Conservation (phyloP, 2,329 filamentous ascomycete genomes). For the Fusarium sp. region DNA sequence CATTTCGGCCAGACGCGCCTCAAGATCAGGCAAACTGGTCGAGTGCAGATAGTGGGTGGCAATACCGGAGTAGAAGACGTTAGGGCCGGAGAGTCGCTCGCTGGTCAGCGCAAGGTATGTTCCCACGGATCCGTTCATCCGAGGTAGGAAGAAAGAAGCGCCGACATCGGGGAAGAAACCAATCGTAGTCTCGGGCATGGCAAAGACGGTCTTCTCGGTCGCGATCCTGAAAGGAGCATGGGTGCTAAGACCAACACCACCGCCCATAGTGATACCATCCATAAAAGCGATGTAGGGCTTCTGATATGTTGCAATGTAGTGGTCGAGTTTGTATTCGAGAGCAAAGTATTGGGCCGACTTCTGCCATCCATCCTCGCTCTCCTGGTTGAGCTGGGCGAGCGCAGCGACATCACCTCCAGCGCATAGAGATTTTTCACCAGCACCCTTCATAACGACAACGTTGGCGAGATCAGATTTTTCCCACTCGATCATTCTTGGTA, state of each 20-base stretch:
- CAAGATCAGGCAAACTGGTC: slow-evolving; percentile 82
- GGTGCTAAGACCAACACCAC: slow-evolving; percentile 92
- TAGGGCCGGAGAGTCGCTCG: slow-evolving; percentile 82
- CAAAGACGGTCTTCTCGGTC: slow-evolving; percentile 94
- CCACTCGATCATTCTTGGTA: slow-evolving; percentile 92
- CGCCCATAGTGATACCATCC: slow-evolving; percentile 99
- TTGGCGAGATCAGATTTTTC: slow-evolving; percentile 95
- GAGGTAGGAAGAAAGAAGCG: slow-evolving; percentile 93
- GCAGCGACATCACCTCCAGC: slow-evolving; percentile 91
- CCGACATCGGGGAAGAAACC: slow-evolving; percentile 99
- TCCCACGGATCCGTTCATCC: slow-evolving; percentile 87
- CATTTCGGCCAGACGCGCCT: slow-evolving; percentile 88
- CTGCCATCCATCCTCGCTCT: slow-evolving; percentile 77
- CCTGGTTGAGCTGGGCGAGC: slow-evolving; percentile 79
- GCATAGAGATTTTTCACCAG: slow-evolving; percentile 87
- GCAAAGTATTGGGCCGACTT: slow-evolving; percentile 88
- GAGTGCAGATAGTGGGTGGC: slow-evolving; percentile 98
- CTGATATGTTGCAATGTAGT: slow-evolving; percentile 90
- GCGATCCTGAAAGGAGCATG: slow-evolving; percentile 97
- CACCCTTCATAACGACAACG: slow-evolving; percentile 90
- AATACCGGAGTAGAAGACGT: slow-evolving; percentile 90
- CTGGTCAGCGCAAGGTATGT: slow-evolving; percentile 96
- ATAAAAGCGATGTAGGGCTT: slow-evolving; percentile 97
- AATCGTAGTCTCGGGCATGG: slow-evolving; percentile 98
- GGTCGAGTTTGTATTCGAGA: slow-evolving; percentile 95